These are phyloP conservation scores for Trametes versicolor DNA, from an alignment of 1,284 basidiomycete genomes.

Conservation along the genomic window DNA sequence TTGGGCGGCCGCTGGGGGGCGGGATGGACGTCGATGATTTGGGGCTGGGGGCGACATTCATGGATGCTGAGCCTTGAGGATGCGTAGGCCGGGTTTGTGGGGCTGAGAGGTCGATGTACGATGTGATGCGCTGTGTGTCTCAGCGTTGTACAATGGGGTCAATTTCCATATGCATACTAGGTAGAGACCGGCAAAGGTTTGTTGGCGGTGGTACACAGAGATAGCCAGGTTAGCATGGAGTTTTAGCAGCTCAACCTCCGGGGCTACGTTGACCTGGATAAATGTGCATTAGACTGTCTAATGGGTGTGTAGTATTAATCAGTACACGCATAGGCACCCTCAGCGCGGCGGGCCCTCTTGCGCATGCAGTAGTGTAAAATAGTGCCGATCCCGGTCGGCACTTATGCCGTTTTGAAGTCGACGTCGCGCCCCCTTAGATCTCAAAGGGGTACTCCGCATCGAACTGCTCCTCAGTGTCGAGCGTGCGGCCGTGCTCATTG, in stretches of 20 bases:
- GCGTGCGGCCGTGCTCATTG: slow-evolving; percentile 9
- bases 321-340: too few relatives aligned
- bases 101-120: too few relatives aligned
- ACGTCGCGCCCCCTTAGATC: background rate
- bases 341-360: too few relatives aligned
- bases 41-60: slow-evolving; percentile 41
- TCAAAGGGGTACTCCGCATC: slow-evolving; percentile 8
- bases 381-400: background rate
- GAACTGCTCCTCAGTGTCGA: slow-evolving; percentile 14
- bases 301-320: too few relatives aligned
- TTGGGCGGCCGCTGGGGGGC: slow-evolving; percentile 24
- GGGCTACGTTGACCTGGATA: too few relatives aligned
- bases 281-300: background rate
- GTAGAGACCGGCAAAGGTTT: too few relatives aligned
- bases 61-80: slow-evolving; percentile 18
- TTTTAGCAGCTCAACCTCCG: too few relatives aligned
- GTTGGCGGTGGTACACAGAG: too few relatives aligned
- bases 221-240: too few relatives aligned
- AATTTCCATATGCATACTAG: too few relatives aligned
- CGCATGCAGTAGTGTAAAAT: too few relatives aligned
- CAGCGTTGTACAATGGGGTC: too few relatives aligned
- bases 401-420: background rate
- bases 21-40: slow-evolving; percentile 50
- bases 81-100: background rate
- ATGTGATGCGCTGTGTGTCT: background rate